A percentile compares a stretch with the other conserved stretches of the same genome.
Evolutionary conservation across 345 rosid species (phyloP).

Genomic region (Euphorbia pulcherrima): DNA sequence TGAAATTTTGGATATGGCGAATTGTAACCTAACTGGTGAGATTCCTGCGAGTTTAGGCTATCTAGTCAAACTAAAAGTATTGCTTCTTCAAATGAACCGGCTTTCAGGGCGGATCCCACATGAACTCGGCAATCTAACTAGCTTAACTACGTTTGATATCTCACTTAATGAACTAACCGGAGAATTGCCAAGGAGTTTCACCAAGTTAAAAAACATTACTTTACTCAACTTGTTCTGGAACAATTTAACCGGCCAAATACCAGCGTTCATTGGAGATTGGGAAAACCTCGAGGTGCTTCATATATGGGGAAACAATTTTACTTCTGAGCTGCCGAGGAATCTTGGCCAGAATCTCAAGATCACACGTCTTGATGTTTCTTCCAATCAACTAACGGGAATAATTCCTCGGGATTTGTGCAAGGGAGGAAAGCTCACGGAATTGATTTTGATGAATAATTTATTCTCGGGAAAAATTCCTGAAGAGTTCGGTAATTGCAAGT

Average conservation of each 20-base stretch:
- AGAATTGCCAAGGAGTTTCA: constrained; percentile 60
- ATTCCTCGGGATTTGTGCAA: constrained; percentile 66
- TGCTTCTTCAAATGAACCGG: constrained; percentile 67
- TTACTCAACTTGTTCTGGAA: constrained; percentile 60
- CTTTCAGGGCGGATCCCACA: constrained; percentile 65
- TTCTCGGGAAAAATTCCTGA: constrained; percentile 68
- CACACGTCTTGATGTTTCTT: constrained; percentile 44
- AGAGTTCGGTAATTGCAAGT: constrained; percentile 56
- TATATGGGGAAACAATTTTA: constrained; percentile 77
- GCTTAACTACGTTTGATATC: constrained; percentile 60
- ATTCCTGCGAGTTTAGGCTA: constrained; percentile 59
- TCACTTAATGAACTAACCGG: constrained; percentile 59
- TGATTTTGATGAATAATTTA: constrained; percentile 62
- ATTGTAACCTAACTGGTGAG: constrained; percentile 63
- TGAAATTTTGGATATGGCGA: constrained; percentile 53
- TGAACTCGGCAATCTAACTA: constrained; percentile 53
- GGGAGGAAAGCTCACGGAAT: constrained; percentile 43
- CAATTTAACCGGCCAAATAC: constrained; percentile 55
- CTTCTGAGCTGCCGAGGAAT: constrained; percentile 50
- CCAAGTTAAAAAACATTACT: constrained; percentile 37
- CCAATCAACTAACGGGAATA: constrained; percentile 63
- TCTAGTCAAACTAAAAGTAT: constrained; percentile 42
- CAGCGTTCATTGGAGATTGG: constrained; percentile 54
- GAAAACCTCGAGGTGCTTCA: constrained; percentile 59
- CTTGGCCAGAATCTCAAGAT: constrained; percentile 68